phyloP scores from a whole-genome alignment of 2,329 filamentous ascomycete genomes.

The Penicillium digitatum region DNA sequence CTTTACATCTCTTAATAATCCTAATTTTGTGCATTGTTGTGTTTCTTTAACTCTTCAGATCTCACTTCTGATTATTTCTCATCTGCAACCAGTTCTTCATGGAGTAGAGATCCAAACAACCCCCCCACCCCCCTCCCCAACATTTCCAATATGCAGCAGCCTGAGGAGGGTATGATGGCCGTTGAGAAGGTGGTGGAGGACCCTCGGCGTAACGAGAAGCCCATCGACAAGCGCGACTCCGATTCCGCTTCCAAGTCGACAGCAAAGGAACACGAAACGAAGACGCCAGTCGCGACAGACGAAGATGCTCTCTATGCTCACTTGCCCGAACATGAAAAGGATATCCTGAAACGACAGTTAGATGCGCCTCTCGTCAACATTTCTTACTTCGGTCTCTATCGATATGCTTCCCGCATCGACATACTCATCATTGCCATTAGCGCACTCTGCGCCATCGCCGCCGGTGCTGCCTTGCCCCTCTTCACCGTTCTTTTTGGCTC shows the following conservation, averaged over 20 bases:
- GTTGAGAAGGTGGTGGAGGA: slow-evolving; percentile 17
- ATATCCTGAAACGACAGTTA: slow-evolving; percentile 66
- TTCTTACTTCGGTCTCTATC: slow-evolving; percentile 62
- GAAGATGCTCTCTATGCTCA: slow-evolving; percentile 56
- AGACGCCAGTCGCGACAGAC: slow-evolving; percentile 35
- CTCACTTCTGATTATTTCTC: neutral
- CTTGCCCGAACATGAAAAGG: slow-evolving; percentile 61
- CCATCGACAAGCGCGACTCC: slow-evolving; percentile 6
- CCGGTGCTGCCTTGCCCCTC: slow-evolving; percentile 69
- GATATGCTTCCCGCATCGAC: slow-evolving; percentile 66
- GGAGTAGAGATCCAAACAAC: slow-evolving; percentile 2
- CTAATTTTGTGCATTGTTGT: neutral
- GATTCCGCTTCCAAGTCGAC: slow-evolving; percentile 24
- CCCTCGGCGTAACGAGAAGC: slow-evolving; percentile 12
- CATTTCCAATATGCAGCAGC: slow-evolving; percentile 17
- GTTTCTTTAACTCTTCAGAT: neutral
- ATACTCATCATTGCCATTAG: slow-evolving; percentile 60
- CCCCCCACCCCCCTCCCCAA: too few relatives aligned
- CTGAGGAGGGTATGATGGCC: slow-evolving; percentile 15
- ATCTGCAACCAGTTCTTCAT: neutral
- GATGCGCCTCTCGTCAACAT: slow-evolving; percentile 61
- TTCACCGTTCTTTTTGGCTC: slow-evolving; percentile 78
- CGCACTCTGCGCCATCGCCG: slow-evolving; percentile 62
- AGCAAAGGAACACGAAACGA: slow-evolving; percentile 31
- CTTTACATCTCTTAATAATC: neutral